Percentiles rank a stretch among this genome's conserved stretches.
These are phyloP conservation scores for Suillus subaureus DNA, from an alignment of 768 basidiomycete species.

Conservation along the genomic window DNA sequence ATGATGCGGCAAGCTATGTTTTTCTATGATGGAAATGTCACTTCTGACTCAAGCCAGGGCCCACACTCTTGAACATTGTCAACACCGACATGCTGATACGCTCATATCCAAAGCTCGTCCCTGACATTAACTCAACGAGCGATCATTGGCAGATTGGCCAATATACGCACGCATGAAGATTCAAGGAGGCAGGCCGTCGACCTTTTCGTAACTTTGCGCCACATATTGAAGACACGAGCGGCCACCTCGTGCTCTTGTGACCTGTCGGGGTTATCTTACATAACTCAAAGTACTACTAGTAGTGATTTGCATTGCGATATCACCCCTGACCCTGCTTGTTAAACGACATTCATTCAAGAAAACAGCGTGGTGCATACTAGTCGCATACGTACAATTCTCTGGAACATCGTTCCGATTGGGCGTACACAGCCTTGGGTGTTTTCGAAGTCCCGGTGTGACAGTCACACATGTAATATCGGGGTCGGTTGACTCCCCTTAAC, in stretches of 20 bases:
- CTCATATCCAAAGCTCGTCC: too few species aligned
- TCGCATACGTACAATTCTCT: neutral
- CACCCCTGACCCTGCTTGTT: neutral
- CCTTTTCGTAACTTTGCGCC: neutral
- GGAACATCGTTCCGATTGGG: neutral
- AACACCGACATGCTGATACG: neutral
- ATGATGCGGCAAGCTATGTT: slow-evolving; percentile 2
- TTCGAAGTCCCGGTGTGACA: slow-evolving; percentile 19
- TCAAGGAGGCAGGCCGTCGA: neutral
- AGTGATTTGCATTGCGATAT: slow-evolving; percentile 1
- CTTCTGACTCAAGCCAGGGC: neutral
- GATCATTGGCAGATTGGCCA: neutral
- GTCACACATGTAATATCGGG: slow-evolving; percentile 24
- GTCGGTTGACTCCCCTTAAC: neutral
- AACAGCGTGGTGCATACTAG: neutral
- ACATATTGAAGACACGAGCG: neutral
- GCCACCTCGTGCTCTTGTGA: slow-evolving; percentile 7
- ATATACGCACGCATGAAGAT: neutral
- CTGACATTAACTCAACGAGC: too few species aligned
- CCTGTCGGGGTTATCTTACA: neutral
- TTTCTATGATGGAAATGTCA: neutral
- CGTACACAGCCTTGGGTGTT: slow-evolving; percentile 31
- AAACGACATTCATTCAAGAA: slow-evolving; percentile 12
- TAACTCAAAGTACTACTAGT: neutral
- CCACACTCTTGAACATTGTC: neutral